These are phyloP conservation scores for Aspergillaceae sp. DNA, from an alignment of 2,329 filamentous ascomycete species.

Conservation along the genomic window DNA sequence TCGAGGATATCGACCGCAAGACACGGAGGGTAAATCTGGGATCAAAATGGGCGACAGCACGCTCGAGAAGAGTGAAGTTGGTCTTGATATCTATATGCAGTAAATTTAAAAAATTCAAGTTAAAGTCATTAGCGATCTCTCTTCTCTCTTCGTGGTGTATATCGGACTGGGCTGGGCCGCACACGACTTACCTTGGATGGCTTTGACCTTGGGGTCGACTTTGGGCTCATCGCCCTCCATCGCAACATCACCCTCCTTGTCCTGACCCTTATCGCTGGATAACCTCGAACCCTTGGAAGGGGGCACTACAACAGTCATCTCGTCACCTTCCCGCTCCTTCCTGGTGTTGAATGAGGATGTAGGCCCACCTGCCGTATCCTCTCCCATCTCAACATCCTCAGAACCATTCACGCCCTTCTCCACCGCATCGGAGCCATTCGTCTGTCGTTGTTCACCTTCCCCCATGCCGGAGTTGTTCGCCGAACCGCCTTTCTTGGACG, in stretches of 20 bases:
- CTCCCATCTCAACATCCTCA: conserved; percentile 64
- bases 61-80: conserved; percentile 86
- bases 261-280: conserved; percentile 48
- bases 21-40: conserved; percentile 90
- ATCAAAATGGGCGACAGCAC: conserved; percentile 87
- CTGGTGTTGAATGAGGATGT: conserved; percentile 47
- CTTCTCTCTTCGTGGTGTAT: not conserved
- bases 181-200: conserved; percentile 37
- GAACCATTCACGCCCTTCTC: conserved; percentile 59
- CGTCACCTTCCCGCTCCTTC: conserved; percentile 63
- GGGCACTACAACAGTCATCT: conserved; percentile 71
- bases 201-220: conserved; percentile 42
- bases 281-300: conserved; percentile 58
- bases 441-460: conserved; percentile 62
- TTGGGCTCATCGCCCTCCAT: conserved; percentile 53
- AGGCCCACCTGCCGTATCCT: conserved; percentile 48
- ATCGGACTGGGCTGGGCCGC: not conserved
- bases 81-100: conserved; percentile 70
- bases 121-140: conserved; percentile 3
- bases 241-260: conserved; percentile 60
- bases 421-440: conserved; percentile 59
- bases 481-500: conserved; percentile 28
- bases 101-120: not conserved
- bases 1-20: conserved; percentile 86
- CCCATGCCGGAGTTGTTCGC: conserved; percentile 48